phyloP scores from a whole-genome alignment of 2,329 filamentous ascomycete genomes.

The Phyllosticta citriasiana region DNA sequence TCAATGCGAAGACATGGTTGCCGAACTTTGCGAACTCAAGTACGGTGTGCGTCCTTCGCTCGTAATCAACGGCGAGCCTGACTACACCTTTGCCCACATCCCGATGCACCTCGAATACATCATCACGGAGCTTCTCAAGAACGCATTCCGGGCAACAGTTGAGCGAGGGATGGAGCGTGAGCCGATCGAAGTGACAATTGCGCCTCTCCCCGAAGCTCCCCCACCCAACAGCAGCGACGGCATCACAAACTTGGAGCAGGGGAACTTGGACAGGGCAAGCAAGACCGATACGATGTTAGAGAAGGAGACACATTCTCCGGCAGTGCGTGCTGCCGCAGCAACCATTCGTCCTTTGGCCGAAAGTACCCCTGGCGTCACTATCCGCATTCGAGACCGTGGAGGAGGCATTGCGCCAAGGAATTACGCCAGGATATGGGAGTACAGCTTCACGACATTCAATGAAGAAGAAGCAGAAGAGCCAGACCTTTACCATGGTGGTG shows the following conservation, averaged over 20 bases:
- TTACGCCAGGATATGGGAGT: conserved; percentile 84
- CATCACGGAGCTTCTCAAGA: conserved; percentile 90
- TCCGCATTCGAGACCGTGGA: conserved; percentile 90
- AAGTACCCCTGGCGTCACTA: conserved; percentile 73
- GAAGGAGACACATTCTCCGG: background rate
- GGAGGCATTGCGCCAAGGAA: conserved; percentile 83
- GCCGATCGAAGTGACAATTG: conserved; percentile 86
- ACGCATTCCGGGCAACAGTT: conserved; percentile 87
- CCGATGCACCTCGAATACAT: conserved; percentile 98
- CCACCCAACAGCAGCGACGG: conserved; percentile 3
- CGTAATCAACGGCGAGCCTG: conserved; percentile 72
- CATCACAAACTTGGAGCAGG: conserved; percentile 27
- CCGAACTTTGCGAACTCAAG: conserved; percentile 91
- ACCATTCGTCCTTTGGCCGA: conserved; percentile 37
- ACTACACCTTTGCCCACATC: conserved; percentile 85
- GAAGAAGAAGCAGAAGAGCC: conserved; percentile 43
- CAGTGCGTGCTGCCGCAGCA: conserved; percentile 14
- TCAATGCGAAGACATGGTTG: conserved; percentile 79
- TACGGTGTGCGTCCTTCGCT: conserved; percentile 81
- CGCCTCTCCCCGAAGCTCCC: conserved; percentile 51
- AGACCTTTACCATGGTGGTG: conserved; percentile 13
- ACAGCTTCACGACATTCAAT: conserved; percentile 91
- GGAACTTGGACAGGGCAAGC: conserved; percentile 24
- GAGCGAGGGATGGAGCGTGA: conserved; percentile 71
- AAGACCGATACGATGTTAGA: background rate